Base-by-base conservation (phyloP, 805 yeast species). In the Candida ipomoeae region DNA sequence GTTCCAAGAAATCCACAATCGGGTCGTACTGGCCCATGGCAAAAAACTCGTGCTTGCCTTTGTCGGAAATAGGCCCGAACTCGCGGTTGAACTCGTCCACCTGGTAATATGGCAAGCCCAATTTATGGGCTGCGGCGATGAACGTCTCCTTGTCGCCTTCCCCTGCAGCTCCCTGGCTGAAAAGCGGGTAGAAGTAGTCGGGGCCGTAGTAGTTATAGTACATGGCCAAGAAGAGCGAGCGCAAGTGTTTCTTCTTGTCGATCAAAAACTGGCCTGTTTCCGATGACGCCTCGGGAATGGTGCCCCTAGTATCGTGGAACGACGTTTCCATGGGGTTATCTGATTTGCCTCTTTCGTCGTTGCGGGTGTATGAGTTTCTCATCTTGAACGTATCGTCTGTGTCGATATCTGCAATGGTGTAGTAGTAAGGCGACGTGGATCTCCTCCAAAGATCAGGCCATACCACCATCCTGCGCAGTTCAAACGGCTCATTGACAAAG, bases 381-480 rank as follows among this genome's bases (percentile, higher is more conserved):
- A 55, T 43, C 35, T 58, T 56, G 35, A 37, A 48, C 2, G 48
- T 52, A 13, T 54, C 59, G 47, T 68, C 63, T 14, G 60, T 54
- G 2, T 54, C 43, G 33, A 71, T 63, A 8, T 59, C 61, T 14
- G 74, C 69, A 33, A 71, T 65, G 11, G 68, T 65, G 49, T 71
- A 71, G 55, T 49, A 71, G 14, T 39, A 33, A 1, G 77, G 77
- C 5, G 74, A 67, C 1, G 74, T 70, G 23, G 69, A 62, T 55
- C 73, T 61, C 56, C 73, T 62, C 77, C 77, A 71, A 43, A 70
- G 60, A 57, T 71, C 75, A 2, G 75, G 77, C 77, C 77, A 71
- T 33, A 70, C 34, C 15, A 71, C 63, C 48, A 70, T 57, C 46
- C 62, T 62, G 26, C 58, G 57, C 33, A 53, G 52, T 17, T 51